Base-by-base conservation (phyloP, 306 rosid genomes). In the Gleditsia sinensis region DNA sequence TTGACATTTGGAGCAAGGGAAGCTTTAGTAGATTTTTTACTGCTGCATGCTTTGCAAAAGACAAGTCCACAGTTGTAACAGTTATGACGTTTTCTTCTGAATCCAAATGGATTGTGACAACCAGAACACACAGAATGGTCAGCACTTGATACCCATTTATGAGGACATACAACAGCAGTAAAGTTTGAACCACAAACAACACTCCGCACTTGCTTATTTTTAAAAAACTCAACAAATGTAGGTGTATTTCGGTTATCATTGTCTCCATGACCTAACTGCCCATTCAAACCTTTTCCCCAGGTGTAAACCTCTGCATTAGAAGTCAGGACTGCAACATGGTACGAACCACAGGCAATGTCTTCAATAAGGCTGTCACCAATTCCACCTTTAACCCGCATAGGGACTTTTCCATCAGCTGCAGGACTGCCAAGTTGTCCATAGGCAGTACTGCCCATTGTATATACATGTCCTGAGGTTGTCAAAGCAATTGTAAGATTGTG, bases 251-350 rank as follows among this genome's bases (percentile, higher is more conserved):
- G 89, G 76, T 90, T 81, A 84, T 78, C 83, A 58, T 45, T 81
- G 86, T 91, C 96, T 64, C 97, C 97, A 33, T 94, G 98, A 65
- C 98, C 98, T 83, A 94, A 81, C 83, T 94, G 98, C 78, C 98
- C 98, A 80, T 90, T 91, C 69, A 89, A 87, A 64, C 98, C 98
- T 70, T 90, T 94, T 75, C 98, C 98, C 98, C 98, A 94, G 28
- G 97, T 94, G 88, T 87, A 94, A 83, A 94, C 89, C 87, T 91
- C 95, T 42, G 90, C 43, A 78, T 83, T 90, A 67, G 98, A 90
- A 66, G 98, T 91, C 84, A 94, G 80, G 76, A 90, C 89, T 36
- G 93, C 98, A 79, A 92, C 90, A 71, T 94, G 98, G 83, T 75
- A 87, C 54, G 98, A 91, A 80, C 98, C 98, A 70, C 98, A 91